Conservation (phyloP, 495 filamentous ascomycete genomes). For the Staphylotrichum longicolle region DNA sequence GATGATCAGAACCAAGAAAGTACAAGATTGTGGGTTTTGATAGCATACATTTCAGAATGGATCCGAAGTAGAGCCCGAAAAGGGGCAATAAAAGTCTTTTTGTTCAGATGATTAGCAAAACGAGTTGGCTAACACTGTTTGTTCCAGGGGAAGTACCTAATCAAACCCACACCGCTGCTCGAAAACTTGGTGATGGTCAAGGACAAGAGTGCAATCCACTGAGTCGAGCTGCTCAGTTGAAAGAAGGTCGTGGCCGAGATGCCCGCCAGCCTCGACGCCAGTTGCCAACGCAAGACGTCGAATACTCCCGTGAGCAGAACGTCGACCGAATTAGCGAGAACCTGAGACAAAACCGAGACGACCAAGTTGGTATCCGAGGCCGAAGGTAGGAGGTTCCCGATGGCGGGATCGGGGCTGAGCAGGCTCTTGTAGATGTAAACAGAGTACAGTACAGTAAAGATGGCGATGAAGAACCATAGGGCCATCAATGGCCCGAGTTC, state of each 20-base stretch:
- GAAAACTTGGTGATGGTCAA: slow-evolving; percentile 10
- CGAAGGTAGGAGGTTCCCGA: neutral
- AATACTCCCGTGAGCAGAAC: neutral
- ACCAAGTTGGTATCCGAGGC: slow-evolving; percentile 12
- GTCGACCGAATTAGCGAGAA: slow-evolving; percentile 8
- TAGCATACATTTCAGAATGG: slow-evolving; percentile 6
- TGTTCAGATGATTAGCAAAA: neutral
- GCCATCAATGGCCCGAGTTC: slow-evolving; percentile 5
- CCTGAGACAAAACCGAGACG: slow-evolving; percentile 9
- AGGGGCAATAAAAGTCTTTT: slow-evolving; percentile 8
- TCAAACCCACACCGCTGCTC: neutral
- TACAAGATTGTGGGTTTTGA: too few relatives aligned
- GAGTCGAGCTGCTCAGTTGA: slow-evolving; percentile 10
- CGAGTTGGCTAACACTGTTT: too few relatives aligned
- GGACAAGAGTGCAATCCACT: slow-evolving; percentile 9
- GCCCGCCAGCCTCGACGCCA: slow-evolving; percentile 2
- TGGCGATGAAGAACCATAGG: neutral
- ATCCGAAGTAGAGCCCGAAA: slow-evolving; percentile 9
- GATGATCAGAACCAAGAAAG: neutral
- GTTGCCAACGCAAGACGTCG: slow-evolving; percentile 12
- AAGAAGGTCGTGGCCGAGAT: slow-evolving; percentile 14
- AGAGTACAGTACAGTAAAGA: slow-evolving; percentile 8
- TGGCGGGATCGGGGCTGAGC: slow-evolving; percentile 3
- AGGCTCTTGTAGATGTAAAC: slow-evolving; percentile 8
- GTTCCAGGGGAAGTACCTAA: neutral